phyloP scores from a whole-genome alignment of 306 rosid genomes.

The Fragaria vesca region DNA sequence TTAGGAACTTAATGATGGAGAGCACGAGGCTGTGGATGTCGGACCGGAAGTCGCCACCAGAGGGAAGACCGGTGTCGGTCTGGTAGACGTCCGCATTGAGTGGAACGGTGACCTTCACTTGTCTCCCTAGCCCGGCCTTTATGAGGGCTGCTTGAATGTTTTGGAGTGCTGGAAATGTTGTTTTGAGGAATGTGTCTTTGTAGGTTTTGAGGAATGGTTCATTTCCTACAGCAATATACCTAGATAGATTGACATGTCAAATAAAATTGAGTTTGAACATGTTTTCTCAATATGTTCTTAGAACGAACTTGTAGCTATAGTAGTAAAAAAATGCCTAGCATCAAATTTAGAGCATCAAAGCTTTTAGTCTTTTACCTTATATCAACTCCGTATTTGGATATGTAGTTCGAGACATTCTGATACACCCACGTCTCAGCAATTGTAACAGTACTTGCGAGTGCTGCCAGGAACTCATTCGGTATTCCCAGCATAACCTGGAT shows the following conservation, averaged over 20 bases:
- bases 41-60: conserved; percentile 76
- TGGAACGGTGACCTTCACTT: conserved; percentile 86
- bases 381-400: conserved; percentile 64
- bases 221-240: conserved; percentile 86
- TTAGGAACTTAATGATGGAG: conserved; percentile 67
- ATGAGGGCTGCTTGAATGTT: conserved; percentile 91
- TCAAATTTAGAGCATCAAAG: background rate
- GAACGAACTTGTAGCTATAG: background rate
- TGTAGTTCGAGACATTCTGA: conserved; percentile 61
- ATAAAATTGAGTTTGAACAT: background rate
- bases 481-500: conserved; percentile 86
- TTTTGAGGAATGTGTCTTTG: conserved; percentile 50
- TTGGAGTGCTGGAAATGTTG: conserved; percentile 81
- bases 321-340: background rate
- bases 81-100: conserved; percentile 91
- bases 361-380: conserved; percentile 50
- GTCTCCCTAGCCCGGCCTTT: conserved; percentile 81
- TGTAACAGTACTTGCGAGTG: conserved; percentile 59
- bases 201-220: conserved; percentile 82
- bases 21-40: conserved; percentile 65
- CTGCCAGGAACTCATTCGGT: conserved; percentile 72
- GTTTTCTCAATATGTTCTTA: background rate
- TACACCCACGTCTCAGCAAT: conserved; percentile 76
- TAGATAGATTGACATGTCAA: conserved; percentile 11
- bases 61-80: conserved; percentile 63